These are phyloP conservation scores for Albatrellus ellisii DNA, from an alignment of 768 basidiomycete genomes.

Conservation along the genomic window DNA sequence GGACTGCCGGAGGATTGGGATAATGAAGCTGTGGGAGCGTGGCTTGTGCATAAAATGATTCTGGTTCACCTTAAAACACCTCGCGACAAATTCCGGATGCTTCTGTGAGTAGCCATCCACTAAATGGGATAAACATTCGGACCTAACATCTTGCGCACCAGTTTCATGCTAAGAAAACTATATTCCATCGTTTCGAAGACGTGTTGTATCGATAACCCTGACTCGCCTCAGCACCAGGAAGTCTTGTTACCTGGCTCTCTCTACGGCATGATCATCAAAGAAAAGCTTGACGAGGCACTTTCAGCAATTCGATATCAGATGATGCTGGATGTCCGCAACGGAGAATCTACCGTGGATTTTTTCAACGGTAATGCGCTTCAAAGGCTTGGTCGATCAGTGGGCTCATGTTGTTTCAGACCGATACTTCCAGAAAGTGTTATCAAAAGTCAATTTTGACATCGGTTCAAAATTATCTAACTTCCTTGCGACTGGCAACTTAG, in stretches of 20 bases:
- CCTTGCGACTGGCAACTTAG: conserved; percentile 91
- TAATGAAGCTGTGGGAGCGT: conserved; percentile 67
- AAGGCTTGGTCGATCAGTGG: not conserved
- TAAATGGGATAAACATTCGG: not conserved
- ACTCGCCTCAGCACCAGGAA: conserved; percentile 98
- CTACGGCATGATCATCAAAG: conserved; percentile 97
- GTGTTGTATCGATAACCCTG: conserved; percentile 91
- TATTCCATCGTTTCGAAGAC: conserved; percentile 83
- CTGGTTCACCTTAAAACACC: conserved; percentile 82
- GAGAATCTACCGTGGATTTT: conserved; percentile 73
- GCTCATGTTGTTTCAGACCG: conserved; percentile 34
- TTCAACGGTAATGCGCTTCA: conserved; percentile 59
- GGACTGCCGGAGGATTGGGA: conserved; percentile 90
- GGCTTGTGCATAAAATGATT: conserved; percentile 74
- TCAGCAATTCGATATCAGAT: conserved; percentile 61
- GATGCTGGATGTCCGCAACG: conserved; percentile 57
- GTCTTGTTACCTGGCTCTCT: conserved; percentile 86
- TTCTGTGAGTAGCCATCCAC: conserved; percentile 51
- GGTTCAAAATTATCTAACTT: conserved; percentile 87
- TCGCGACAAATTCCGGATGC: conserved; percentile 89
- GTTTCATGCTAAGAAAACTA: conserved; percentile 95
- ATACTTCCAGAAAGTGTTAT: conserved; percentile 66
- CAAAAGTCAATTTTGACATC: conserved; percentile 82
- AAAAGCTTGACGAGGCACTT: conserved; percentile 84
- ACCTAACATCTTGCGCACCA: conserved; percentile 19